Percentiles rank a stretch among this genome's conserved stretches.
Evolutionary conservation across 768 basidiomycete species (phyloP).

Genomic region (Cystobasidium tubakii): DNA sequence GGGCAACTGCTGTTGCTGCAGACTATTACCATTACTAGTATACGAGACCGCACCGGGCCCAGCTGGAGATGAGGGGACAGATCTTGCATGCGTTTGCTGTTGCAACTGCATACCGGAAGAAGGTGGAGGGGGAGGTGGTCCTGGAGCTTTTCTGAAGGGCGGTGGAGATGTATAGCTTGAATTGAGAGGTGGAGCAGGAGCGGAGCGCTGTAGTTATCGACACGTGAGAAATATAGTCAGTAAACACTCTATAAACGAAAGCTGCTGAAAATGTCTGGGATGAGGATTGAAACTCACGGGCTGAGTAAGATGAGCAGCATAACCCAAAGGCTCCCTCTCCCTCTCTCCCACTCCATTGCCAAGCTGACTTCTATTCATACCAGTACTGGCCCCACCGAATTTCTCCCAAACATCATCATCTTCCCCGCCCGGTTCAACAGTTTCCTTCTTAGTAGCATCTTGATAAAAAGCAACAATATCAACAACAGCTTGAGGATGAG

Average conservation of each 20-base stretch:
- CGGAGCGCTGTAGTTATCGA: slow-evolving; percentile 24
- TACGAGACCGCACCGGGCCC: background rate
- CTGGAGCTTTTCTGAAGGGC: slow-evolving; percentile 39
- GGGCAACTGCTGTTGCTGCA: background rate
- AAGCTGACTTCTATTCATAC: slow-evolving; percentile 14
- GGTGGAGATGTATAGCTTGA: slow-evolving; percentile 25
- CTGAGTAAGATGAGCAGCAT: slow-evolving; percentile 37
- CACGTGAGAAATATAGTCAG: background rate
- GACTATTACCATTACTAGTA: background rate
- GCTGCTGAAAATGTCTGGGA: background rate
- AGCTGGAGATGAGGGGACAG: slow-evolving; percentile 28
- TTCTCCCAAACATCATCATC: slow-evolving; percentile 71
- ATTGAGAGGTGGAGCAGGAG: slow-evolving; percentile 40
- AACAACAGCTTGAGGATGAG: slow-evolving; percentile 95
- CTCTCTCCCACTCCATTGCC: no score
- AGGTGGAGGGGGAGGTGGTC: slow-evolving; percentile 37
- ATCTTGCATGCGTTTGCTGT: background rate
- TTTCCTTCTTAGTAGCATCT: slow-evolving; percentile 48
- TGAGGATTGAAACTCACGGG: slow-evolving; percentile 35
- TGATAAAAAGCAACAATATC: slow-evolving; percentile 99
- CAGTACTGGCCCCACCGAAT: slow-evolving; percentile 42
- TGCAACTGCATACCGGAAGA: slow-evolving; percentile 13
- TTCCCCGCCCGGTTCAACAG: slow-evolving; percentile 55
- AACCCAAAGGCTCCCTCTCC: slow-evolving; percentile 10
- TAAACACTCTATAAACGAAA: background rate